Evolutionary conservation across 345 rosid species (phyloP).

Genomic region (Streptanthus diversifolius): DNA sequence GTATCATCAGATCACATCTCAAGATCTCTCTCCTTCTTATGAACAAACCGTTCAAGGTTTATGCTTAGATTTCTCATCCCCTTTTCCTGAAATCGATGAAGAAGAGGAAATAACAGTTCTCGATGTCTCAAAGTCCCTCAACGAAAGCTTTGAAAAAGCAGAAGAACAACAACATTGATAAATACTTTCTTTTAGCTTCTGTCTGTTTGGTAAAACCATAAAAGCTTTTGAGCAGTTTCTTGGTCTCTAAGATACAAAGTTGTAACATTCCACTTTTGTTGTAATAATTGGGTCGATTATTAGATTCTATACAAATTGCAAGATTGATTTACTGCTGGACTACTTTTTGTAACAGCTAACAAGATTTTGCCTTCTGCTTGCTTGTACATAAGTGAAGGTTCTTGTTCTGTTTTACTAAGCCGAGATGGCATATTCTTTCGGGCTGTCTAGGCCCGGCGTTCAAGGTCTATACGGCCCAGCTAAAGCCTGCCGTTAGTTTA

Average conservation of each 20-base stretch:
- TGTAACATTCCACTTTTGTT: constrained; percentile 13
- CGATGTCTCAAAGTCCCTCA: constrained; percentile 42
- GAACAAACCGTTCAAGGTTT: constrained; percentile 60
- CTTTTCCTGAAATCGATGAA: constrained; percentile 35
- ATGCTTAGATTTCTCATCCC: constrained; percentile 81
- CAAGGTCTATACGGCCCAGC: neutral
- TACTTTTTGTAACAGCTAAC: no score
- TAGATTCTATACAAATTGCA: neutral
- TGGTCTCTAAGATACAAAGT: neutral
- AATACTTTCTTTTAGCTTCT: neutral
- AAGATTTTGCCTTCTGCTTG: no score
- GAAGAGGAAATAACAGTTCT: neutral
- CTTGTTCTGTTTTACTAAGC: no score
- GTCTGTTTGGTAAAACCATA: neutral
- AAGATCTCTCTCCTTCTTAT: constrained; percentile 73
- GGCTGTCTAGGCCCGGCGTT: neutral
- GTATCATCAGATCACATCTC: constrained; percentile 79
- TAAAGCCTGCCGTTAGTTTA: neutral
- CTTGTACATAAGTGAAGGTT: no score
- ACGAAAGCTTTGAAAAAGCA: constrained; percentile 43
- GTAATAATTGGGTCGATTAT: constrained; percentile 6
- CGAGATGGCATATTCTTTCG: no score
- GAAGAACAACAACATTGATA: neutral
- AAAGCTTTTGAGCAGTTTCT: neutral
- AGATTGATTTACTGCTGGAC: no score